Conservation (phyloP, 371 early-diverging fungal genomes). For the Nosema muscidifuracis region DNA sequence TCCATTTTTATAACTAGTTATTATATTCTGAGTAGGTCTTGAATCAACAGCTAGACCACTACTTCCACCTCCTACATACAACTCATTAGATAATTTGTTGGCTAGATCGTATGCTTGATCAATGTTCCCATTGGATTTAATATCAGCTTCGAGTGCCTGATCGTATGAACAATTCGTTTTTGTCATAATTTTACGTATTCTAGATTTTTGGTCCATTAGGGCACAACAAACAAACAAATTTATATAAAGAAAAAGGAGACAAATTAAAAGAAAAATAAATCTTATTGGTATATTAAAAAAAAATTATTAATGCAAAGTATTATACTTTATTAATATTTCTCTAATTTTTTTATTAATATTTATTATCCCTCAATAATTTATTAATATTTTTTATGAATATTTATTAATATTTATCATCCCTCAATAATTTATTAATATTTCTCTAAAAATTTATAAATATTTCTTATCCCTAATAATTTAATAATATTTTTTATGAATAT, state of each 20-base stretch:
- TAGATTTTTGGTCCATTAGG: slow-evolving; percentile 16
- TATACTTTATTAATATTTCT: too few relatives aligned
- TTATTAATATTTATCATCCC: too few relatives aligned
- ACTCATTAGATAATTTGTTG: slow-evolving; percentile 23
- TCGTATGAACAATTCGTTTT: slow-evolving; percentile 24
- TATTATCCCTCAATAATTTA: too few relatives aligned
- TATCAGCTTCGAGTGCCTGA: slow-evolving; percentile 19
- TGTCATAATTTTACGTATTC: slow-evolving; percentile 28
- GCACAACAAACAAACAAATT: background rate
- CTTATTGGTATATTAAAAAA: too few relatives aligned
- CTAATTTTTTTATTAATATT: too few relatives aligned
- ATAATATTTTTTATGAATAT: too few relatives aligned
- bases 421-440: too few relatives aligned
- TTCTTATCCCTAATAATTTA: too few relatives aligned
- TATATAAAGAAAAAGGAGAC: slow-evolving; percentile 1
- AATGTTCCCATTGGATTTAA: slow-evolving; percentile 13
- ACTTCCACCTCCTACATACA: slow-evolving; percentile 34
- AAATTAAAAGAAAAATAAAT: too few relatives aligned
- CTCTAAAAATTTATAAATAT: too few relatives aligned
- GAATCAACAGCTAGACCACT: slow-evolving; percentile 40
- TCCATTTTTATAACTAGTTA: slow-evolving; percentile 42
- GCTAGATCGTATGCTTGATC: background rate
- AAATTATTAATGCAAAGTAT: too few relatives aligned
- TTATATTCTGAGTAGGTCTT: slow-evolving; percentile 7
- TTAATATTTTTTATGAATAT: too few relatives aligned